phyloP scores from a whole-genome alignment of 768 basidiomycete genomes.

The Candolleomyces aberdarensis region DNA sequence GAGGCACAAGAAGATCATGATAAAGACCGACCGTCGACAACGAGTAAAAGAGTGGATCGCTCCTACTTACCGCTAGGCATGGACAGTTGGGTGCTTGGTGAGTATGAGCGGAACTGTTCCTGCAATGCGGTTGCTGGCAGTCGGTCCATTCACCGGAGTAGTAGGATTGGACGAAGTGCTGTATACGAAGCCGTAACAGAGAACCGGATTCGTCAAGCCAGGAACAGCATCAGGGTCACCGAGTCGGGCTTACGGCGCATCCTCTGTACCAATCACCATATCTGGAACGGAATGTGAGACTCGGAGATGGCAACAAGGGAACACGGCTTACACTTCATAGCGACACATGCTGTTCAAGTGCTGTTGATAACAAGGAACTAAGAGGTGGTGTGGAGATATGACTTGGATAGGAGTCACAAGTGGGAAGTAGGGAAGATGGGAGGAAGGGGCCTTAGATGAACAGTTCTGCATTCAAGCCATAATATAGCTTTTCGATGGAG shows the following conservation, averaged over 20 bases:
- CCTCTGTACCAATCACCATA: slow-evolving; percentile 42
- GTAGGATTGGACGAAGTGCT: slow-evolving; percentile 66
- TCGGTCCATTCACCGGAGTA: slow-evolving; percentile 59
- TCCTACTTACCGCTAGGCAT: slow-evolving; percentile 41
- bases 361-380: too few relatives aligned
- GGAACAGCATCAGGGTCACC: too few relatives aligned
- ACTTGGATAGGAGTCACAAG: too few relatives aligned
- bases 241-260: slow-evolving; percentile 32
- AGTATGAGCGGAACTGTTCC: slow-evolving; percentile 52
- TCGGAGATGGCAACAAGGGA: slow-evolving; percentile 8
- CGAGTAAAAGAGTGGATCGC: not conserved
- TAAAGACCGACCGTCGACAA: not conserved
- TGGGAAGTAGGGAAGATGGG: too few relatives aligned
- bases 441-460: slow-evolving; percentile 12
- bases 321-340: slow-evolving; percentile 49
- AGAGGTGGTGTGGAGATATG: too few relatives aligned
- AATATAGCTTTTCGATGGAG: slow-evolving; percentile 16
- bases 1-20: not conserved
- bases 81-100: slow-evolving; percentile 60
- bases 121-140: slow-evolving; percentile 50
- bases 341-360: slow-evolving; percentile 41
- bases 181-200: not conserved
- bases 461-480: slow-evolving; percentile 14
- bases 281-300: slow-evolving; percentile 20
- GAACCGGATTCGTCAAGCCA: not conserved